Evolutionary conservation across 2,329 filamentous ascomycete genomes (phyloP), one percentile per base, ranked within the genome.

Genomic region (Ceratocystis diversiconidia): DNA sequence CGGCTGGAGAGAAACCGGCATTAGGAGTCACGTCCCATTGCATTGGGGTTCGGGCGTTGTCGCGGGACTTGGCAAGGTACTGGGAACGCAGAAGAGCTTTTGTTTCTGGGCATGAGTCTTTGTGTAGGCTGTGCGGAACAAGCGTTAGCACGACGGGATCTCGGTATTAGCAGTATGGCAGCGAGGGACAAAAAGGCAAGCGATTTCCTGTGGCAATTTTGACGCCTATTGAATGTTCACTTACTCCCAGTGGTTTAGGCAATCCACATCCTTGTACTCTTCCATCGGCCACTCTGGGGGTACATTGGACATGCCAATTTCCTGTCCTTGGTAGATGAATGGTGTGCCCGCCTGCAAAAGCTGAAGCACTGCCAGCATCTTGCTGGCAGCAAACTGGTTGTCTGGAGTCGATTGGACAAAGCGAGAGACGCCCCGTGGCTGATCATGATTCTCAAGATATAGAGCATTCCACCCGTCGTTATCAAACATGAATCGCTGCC

Each of bases 1-100:
- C 73, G 1, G 75, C 73, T 1, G 76, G 76, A 0, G 85, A 85
- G 75, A 90, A 91, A 10, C 88, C 87, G 0, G 78, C 86, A 67
- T 89, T 80, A 0, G 75, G 71, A 1, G 74, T 76, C n/a, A 73
- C 71, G 68, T 84, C 79, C 87, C 88, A 91, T 71, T 89, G 86
- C 73, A 91, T 85, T 0, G 87, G 87, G 0, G 85, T 84, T 59
- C 88, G 79, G 6, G 83, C 84, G 72, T 91, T 88, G 73, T 91
- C 88, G 25, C 87, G 75, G 6, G 80, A 83, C 71, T 84, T 83
- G 69, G 79, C 76, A 68, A 82, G 80, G 70, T 85, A 77, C n/a
- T 82, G 77, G 6, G 69, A 68, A 67, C 68, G 77, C 70, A 73
- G 73, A 22, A 73, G 71, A 7, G 73, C 71, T 43, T 76, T 73